Evolutionary conservation across 306 rosid genomes (phyloP), one percentile per base, ranked within the genome.

Genomic region (Hippophae gyantsensis): DNA sequence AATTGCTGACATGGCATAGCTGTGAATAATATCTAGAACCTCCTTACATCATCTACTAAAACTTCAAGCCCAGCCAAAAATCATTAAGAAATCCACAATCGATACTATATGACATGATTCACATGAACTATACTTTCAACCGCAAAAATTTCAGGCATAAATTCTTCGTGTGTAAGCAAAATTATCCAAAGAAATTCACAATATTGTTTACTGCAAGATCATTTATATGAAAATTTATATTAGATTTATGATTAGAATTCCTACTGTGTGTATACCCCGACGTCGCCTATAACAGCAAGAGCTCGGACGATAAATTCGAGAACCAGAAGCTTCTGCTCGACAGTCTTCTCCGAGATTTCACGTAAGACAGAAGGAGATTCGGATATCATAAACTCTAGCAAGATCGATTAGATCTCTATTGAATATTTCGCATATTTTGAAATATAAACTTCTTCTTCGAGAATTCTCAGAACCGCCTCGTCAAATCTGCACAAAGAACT

Each of bases 231-330:
- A 18, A 18, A 18, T 18, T 18, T 18, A 18, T 18, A 18, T 18
- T 18, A 18, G 23, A 18, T 38, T 58, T 7, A 56, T 50, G 41
- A 2, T 7, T 62, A 9, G 53, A 54, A 44, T 8, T 57, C 25
- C 13, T 13, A 58, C 18, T 57, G 26, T 13, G 8, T 49, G 61
- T 51, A 55, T 52, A 67, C 98, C 88, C 83, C 84, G 42, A 58
- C 69, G 64, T 92, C 96, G 52, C 89, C 93, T 43, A 81, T 64
- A 57, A 87, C 78, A 42, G 84, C 84, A 51, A 85, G 88, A 58
- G 89, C 80, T 27, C 66, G 83, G 62, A 85, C 87, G 27, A 87
- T 72, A 75, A 85, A 92, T 7, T 92, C 84, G 63, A 87, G 80
- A 48, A 75, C 72, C 26, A 83, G 46, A 67, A 87, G 95, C 86